Conservation (phyloP, 345 rosid species). For the Triadica sebifera region DNA sequence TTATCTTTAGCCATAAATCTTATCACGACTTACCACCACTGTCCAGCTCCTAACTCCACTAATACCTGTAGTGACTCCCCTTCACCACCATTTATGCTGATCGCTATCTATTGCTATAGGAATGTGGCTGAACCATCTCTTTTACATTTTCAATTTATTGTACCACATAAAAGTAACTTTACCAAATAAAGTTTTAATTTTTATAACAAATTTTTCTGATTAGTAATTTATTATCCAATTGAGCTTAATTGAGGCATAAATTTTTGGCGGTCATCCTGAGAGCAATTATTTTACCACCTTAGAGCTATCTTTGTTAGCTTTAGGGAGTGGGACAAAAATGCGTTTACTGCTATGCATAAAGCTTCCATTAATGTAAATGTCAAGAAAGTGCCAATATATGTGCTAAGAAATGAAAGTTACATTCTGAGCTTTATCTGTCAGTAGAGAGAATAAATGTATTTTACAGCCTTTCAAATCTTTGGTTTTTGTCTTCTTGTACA, state of each 20-base stretch:
- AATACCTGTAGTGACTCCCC: no score
- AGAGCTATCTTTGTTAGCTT: neutral
- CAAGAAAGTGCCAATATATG: neutral
- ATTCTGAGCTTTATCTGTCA: neutral
- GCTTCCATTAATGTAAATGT: neutral
- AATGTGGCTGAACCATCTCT: neutral
- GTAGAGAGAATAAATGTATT: neutral
- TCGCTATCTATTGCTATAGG: neutral
- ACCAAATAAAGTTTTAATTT: no score
- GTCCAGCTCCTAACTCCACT: no score
- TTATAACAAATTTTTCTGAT: no score
- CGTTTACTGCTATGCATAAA: neutral
- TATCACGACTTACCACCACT: neutral
- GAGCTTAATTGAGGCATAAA: neutral
- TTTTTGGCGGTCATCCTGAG: neutral
- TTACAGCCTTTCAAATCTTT: neutral
- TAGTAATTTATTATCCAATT: no score
- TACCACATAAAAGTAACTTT: no score
- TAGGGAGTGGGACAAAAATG: neutral
- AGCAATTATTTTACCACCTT: neutral
- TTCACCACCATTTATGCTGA: no score
- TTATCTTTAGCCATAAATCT: neutral
- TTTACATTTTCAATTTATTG: no score
- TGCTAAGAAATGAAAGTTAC: neutral
- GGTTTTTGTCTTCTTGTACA: no score